Conservation (phyloP, 176 grass and related monocot species). For the Oryza coarctata region DNA sequence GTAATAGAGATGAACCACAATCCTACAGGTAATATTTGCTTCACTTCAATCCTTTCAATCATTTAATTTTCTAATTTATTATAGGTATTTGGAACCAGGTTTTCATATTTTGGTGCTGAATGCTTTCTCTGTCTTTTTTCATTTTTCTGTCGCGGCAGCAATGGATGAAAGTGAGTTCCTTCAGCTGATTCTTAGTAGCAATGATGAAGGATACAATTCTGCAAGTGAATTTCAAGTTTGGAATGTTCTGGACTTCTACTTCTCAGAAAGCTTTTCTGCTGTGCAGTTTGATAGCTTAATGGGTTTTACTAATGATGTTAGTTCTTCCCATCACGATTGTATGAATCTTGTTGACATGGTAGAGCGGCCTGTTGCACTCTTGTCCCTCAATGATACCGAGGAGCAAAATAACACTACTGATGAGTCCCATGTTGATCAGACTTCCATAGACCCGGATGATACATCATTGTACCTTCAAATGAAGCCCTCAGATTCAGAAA, state of each 20-base stretch:
- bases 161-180: constrained; percentile 59
- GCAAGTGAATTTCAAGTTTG: constrained; percentile 66
- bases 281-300: constrained; percentile 78
- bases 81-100: neutral
- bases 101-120: constrained; percentile 28
- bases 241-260: constrained; percentile 74
- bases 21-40: constrained; percentile 47
- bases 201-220: constrained; percentile 62
- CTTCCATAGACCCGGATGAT: constrained; percentile 52
- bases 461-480: constrained; percentile 74
- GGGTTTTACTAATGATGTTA: constrained; percentile 74
- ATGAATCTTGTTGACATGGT: constrained; percentile 65
- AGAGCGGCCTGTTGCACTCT: constrained; percentile 62
- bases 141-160: constrained; percentile 43
- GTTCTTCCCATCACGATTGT: constrained; percentile 48
- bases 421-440: constrained; percentile 25
- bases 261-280: constrained; percentile 65
- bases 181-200: constrained; percentile 67
- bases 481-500: constrained; percentile 54
- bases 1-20: constrained; percentile 52
- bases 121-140: constrained; percentile 28
- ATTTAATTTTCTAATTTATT: neutral
- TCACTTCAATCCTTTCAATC: constrained; percentile 9
- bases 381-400: constrained; percentile 56
- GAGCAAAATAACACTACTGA: constrained; percentile 30